A percentile compares a stretch with the other conserved stretches of the same genome.
Conservation (phyloP, 768 basidiomycete genomes). For the Naganishia onofrii region DNA sequence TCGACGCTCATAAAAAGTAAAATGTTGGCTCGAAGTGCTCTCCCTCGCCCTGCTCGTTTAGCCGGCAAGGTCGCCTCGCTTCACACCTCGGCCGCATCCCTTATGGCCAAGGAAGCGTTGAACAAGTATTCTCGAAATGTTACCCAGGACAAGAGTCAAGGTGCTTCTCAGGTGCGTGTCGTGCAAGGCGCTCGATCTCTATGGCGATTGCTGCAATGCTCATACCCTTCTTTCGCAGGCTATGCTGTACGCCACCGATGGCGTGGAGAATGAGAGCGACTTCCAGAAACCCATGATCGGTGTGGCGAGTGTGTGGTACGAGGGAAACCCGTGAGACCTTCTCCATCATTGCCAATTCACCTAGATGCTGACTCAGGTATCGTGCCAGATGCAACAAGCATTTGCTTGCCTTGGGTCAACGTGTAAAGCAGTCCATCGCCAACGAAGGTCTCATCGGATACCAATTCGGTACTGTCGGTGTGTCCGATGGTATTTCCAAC, state of each 20-base stretch:
- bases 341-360: background rate
- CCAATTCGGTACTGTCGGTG: constrained; percentile 95
- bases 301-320: constrained; percentile 96
- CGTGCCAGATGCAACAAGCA: constrained; percentile 83
- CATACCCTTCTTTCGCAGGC: constrained; percentile 60
- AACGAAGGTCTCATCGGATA: constrained; percentile 77
- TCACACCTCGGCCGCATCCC: constrained; percentile 20
- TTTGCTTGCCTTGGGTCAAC: constrained; percentile 79
- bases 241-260: constrained; percentile 99
- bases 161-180: constrained; percentile 74
- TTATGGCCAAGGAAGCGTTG: constrained; percentile 41
- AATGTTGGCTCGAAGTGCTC: constrained; percentile 23
- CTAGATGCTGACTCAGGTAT: background rate
- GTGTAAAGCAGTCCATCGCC: constrained; percentile 75
- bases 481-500: constrained; percentile 98
- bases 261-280: constrained; percentile 73
- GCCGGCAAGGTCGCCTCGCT: constrained; percentile 15
- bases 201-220: constrained; percentile 21
- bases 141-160: constrained; percentile 90
- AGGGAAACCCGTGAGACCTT: constrained; percentile 86
- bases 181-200: constrained; percentile 15
- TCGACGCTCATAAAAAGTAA: background rate
- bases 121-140: constrained; percentile 73
- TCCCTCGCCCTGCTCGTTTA: constrained; percentile 16
- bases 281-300: constrained; percentile 97